These are phyloP conservation scores for Talaromyces sp. DNA, from an alignment of 2,329 filamentous ascomycete genomes.

Conservation along the genomic window DNA sequence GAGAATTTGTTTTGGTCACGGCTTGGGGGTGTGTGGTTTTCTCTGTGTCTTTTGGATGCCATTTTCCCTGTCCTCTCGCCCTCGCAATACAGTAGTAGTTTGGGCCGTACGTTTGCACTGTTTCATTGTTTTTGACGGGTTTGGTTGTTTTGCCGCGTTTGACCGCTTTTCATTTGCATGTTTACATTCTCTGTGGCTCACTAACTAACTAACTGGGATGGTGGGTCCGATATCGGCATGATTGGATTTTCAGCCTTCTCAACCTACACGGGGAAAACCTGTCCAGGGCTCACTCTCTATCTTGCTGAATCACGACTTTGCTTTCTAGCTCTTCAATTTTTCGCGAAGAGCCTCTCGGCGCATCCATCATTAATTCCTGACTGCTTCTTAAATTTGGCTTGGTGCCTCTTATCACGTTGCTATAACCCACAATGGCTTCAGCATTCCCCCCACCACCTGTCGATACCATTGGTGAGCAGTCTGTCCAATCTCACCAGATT, in stretches of 20 bases:
- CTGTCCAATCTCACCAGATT: background rate
- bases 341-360: background rate
- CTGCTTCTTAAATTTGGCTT: background rate
- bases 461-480: conserved; percentile 24
- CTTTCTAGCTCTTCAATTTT: background rate
- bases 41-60: too few relatives aligned
- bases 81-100: too few relatives aligned
- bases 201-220: background rate
- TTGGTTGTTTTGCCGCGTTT: too few relatives aligned
- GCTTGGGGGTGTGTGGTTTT: too few relatives aligned
- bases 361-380: background rate
- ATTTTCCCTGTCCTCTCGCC: too few relatives aligned
- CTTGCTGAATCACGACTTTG: background rate
- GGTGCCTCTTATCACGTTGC: background rate
- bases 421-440: conserved; percentile 7
- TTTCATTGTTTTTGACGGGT: too few relatives aligned
- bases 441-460: conserved; percentile 33
- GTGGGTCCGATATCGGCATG: background rate
- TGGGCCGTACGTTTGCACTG: too few relatives aligned
- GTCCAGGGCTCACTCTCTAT: background rate
- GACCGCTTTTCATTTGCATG: too few relatives aligned
- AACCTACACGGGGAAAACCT: background rate
- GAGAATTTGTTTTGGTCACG: too few relatives aligned
- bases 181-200: too few relatives aligned
- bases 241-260: background rate